phyloP scores from a whole-genome alignment of 2,329 filamentous ascomycete genomes.

The Fusarium annulatum region DNA sequence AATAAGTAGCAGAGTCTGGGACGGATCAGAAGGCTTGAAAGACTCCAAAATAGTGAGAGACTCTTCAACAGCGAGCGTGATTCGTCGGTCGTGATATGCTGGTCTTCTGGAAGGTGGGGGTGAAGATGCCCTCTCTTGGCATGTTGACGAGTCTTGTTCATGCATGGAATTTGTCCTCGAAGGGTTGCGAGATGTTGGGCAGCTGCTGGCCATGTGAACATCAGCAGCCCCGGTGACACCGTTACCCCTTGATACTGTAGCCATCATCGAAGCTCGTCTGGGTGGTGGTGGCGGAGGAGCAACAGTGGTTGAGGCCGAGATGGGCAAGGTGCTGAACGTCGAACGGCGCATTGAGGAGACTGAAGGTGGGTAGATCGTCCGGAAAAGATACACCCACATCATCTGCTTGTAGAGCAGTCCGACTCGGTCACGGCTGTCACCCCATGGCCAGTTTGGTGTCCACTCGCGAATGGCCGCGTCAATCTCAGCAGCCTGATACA shows the following conservation, averaged over 20 bases:
- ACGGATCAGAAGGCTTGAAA: constrained; percentile 67
- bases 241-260: constrained; percentile 42
- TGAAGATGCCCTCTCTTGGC: constrained; percentile 49
- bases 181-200: constrained; percentile 50
- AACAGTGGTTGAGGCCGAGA: constrained; percentile 28
- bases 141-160: constrained; percentile 47
- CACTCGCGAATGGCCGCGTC: constrained; percentile 79
- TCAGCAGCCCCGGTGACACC: constrained; percentile 19
- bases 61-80: constrained; percentile 67
- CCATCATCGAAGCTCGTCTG: constrained; percentile 52
- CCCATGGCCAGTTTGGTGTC: constrained; percentile 71
- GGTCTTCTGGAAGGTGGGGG: constrained; percentile 61
- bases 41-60: constrained; percentile 65
- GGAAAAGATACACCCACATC: constrained; percentile 73
- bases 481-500: constrained; percentile 80
- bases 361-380: constrained; percentile 69
- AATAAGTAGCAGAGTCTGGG: constrained; percentile 69
- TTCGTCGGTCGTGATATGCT: constrained; percentile 60
- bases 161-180: constrained; percentile 56
- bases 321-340: constrained; percentile 46
- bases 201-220: constrained; percentile 44
- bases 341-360: constrained; percentile 46
- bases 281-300: constrained; percentile 34
- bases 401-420: constrained; percentile 72
- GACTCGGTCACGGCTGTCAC: constrained; percentile 67